phyloP scores from a whole-genome alignment of 352 stramenopile genomes.

The Pythium brachiatum region DNA sequence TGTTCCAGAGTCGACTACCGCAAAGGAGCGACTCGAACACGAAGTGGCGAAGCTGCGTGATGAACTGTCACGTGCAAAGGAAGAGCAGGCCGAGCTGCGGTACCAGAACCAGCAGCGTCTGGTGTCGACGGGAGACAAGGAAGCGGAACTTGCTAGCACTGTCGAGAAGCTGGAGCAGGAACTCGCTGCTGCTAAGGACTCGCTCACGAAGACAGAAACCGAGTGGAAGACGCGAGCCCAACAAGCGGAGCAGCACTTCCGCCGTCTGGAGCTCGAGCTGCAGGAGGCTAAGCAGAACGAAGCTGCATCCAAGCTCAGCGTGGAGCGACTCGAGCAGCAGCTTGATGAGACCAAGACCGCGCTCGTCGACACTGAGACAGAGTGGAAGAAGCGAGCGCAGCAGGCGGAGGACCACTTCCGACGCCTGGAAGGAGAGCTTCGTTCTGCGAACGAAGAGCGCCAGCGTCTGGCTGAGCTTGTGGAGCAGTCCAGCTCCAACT shows the following conservation, averaged over 20 bases:
- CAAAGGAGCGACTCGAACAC: slow-evolving; percentile 30
- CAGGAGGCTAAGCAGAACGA: slow-evolving; percentile 21
- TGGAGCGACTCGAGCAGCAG: slow-evolving; percentile 34
- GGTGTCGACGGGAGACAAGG: slow-evolving; percentile 37
- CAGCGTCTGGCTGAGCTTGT: slow-evolving; percentile 6
- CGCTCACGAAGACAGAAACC: slow-evolving; percentile 13
- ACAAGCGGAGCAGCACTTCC: slow-evolving; percentile 24
- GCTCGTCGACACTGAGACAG: slow-evolving; percentile 29
- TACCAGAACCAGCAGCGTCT: slow-evolving; percentile 60
- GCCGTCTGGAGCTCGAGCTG: slow-evolving; percentile 14
- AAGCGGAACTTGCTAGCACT: slow-evolving; percentile 37
- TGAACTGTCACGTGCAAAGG: slow-evolving; percentile 35
- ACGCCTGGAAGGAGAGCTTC: slow-evolving; percentile 13
- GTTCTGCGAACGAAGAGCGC: slow-evolving; percentile 11
- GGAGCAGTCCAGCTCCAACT: slow-evolving; percentile 1
- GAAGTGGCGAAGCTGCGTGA: slow-evolving; percentile 29
- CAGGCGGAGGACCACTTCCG: slow-evolving; percentile 19
- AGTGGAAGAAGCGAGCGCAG: slow-evolving; percentile 17
- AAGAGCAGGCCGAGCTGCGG: slow-evolving; percentile 59
- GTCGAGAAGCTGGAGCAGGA: slow-evolving; percentile 38
- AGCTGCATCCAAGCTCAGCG: slow-evolving; percentile 26
- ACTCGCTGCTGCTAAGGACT: slow-evolving; percentile 21
- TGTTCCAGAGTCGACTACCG: slow-evolving; percentile 27
- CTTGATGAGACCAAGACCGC: slow-evolving; percentile 26
- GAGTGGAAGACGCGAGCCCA: slow-evolving; percentile 16